Conservation (phyloP, 345 rosid genomes). For the Conringia planisiliqua region DNA sequence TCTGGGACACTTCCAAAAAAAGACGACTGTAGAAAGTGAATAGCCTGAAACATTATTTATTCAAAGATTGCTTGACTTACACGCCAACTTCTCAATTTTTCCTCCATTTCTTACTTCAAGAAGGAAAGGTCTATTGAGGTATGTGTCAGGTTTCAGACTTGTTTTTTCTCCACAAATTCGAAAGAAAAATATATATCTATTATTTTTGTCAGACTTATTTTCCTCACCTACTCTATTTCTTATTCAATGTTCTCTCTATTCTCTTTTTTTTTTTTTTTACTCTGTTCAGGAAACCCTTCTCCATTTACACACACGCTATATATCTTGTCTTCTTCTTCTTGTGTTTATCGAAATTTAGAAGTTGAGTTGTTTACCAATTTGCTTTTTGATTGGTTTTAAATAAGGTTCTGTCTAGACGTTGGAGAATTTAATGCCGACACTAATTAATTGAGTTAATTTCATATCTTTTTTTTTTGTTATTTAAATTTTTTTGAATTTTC, state of each 20-base stretch:
- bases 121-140: constrained; percentile 35
- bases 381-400: background rate
- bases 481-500: too few species aligned
- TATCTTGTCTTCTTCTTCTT: constrained; percentile 21
- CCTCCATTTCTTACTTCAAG: constrained; percentile 32
- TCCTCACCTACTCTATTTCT: constrained; percentile 31
- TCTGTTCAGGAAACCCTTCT: background rate
- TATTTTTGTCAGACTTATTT: constrained; percentile 13
- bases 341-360: background rate
- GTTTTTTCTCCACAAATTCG: constrained; percentile 17
- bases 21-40: constrained; percentile 33
- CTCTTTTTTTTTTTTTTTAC: background rate
- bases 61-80: constrained; percentile 33
- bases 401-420: background rate
- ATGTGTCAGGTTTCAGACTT: constrained; percentile 40
- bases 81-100: constrained; percentile 27
- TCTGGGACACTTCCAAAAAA: constrained; percentile 34
- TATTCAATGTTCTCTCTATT: constrained; percentile 11
- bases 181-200: background rate
- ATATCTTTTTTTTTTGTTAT: too few species aligned
- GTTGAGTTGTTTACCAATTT: background rate
- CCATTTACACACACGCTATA: background rate
- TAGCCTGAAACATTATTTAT: constrained; percentile 21
- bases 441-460: background rate
- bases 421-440: background rate